Conservation (phyloP, 345 rosid species). For the Ceriops tagal region DNA sequence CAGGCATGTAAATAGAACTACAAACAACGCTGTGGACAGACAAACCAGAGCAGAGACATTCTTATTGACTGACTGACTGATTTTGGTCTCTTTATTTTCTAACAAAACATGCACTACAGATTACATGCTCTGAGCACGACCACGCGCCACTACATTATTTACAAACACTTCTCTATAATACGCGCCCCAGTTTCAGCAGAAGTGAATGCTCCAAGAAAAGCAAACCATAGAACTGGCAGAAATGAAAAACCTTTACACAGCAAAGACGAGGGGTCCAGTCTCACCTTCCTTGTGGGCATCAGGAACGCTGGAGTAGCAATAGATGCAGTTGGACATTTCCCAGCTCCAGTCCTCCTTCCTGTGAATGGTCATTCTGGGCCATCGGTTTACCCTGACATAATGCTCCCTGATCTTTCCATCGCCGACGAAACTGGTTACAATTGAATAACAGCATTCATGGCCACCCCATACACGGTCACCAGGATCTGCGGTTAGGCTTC, state of each 20-base stretch:
- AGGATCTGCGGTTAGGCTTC: constrained; percentile 61
- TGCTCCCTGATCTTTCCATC: constrained; percentile 50
- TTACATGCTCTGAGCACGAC: neutral
- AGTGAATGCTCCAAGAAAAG: too few relatives aligned
- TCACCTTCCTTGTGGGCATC: constrained; percentile 45
- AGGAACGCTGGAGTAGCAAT: constrained; percentile 48
- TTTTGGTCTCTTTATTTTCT: too few relatives aligned
- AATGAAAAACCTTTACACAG: constrained; percentile 8
- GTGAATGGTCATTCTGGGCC: constrained; percentile 38
- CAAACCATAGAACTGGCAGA: too few relatives aligned
- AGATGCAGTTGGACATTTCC: constrained; percentile 52
- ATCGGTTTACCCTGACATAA: constrained; percentile 56
- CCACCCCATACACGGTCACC: constrained; percentile 62
- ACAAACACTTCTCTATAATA: neutral
- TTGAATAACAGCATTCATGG: constrained; percentile 52
- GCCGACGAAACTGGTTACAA: constrained; percentile 41
- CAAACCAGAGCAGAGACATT: neutral
- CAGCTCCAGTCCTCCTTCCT: constrained; percentile 69
- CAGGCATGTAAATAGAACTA: too few relatives aligned
- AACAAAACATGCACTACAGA: neutral
- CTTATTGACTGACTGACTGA: neutral
- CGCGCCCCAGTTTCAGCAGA: too few relatives aligned
- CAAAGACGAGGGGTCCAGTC: constrained; percentile 39
- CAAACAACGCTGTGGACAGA: too few relatives aligned
- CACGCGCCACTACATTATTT: neutral